A percentile compares a stretch with the other conserved stretches of the same genome.
Conservation (phyloP, 73 alveolate species). For the Uronychia binucleata region DNA sequence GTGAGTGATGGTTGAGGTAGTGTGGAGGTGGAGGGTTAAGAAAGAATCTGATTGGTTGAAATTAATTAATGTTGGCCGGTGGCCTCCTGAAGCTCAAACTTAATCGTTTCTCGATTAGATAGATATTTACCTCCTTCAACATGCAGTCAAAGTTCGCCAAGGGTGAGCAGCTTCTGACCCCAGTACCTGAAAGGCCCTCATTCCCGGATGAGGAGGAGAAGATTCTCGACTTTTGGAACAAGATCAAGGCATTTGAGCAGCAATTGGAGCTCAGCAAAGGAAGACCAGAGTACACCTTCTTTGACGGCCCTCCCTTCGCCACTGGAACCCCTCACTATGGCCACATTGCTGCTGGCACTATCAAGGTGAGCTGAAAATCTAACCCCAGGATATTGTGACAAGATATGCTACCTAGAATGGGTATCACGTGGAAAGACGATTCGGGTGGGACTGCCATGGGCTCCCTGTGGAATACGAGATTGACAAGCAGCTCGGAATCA, state of each 20-base stretch:
- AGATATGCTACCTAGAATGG: constrained; percentile 99
- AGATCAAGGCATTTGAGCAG: constrained; percentile 96
- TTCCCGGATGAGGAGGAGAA: constrained; percentile 98
- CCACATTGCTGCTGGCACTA: constrained; percentile 99
- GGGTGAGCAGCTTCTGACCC: constrained; percentile 5
- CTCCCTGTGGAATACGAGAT: constrained; percentile 99
- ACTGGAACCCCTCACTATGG: constrained; percentile 99
- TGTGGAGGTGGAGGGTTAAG: not conserved
- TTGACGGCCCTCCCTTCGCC: constrained; percentile 99
- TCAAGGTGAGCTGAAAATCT: constrained; percentile 66
- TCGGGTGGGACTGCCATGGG: constrained; percentile 99
- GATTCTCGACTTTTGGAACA: constrained; percentile 95
- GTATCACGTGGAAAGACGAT: constrained; percentile 96
- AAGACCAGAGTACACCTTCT: constrained; percentile 95
- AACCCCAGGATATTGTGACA: constrained; percentile 96
- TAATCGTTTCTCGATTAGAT: constrained; percentile 5
- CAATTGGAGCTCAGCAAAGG: constrained; percentile 91
- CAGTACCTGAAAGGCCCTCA: constrained; percentile 58
- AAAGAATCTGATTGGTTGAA: not conserved
- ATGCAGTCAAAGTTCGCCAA: constrained; percentile 56
- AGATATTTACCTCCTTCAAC: constrained; percentile 30
- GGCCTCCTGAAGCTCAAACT: not conserved
- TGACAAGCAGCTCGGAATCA: constrained; percentile 91
- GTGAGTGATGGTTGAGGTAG: constrained; percentile 3
- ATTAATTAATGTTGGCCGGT: not conserved